Evolutionary conservation across 2,329 filamentous ascomycete species (phyloP).

Genomic region (Beauveria caledonica): DNA sequence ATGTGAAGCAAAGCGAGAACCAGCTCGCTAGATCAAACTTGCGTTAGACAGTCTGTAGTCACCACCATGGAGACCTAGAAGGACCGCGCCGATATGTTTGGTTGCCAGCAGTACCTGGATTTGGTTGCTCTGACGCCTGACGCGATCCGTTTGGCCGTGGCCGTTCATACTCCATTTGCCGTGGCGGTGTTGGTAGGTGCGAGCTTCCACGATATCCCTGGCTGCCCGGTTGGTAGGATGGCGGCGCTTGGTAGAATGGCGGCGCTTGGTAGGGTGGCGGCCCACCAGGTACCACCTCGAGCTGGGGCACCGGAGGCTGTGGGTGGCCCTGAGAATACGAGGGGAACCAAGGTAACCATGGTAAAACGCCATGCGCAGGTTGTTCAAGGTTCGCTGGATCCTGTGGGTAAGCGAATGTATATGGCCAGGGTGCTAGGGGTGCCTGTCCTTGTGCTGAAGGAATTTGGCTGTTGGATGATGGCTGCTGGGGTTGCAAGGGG

Average conservation of each 20-base stretch:
- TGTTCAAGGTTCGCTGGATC: neutral
- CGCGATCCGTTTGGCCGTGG: neutral
- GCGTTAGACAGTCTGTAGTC: neutral
- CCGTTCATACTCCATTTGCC: neutral
- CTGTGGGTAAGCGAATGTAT: neutral
- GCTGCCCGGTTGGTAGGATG: neutral
- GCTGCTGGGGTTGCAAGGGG: neutral
- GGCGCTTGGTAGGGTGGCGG: neutral
- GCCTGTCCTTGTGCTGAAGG: neutral
- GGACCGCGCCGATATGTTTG: neutral
- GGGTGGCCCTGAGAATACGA: neutral
- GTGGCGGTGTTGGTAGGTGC: neutral
- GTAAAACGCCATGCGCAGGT: neutral
- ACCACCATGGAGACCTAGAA: neutral
- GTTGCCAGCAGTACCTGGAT: neutral
- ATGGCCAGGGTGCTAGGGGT: neutral
- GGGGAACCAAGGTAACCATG: neutral
- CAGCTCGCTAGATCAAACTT: neutral
- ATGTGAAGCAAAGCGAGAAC: neutral
- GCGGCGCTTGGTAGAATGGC: no score
- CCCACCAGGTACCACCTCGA: neutral
- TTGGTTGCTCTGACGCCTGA: neutral
- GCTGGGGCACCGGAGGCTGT: neutral
- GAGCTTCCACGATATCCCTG: neutral
- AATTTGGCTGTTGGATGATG: neutral